Base-by-base conservation (phyloP, 2,329 filamentous ascomycete species). In the Trichoderma citrinoviride region DNA sequence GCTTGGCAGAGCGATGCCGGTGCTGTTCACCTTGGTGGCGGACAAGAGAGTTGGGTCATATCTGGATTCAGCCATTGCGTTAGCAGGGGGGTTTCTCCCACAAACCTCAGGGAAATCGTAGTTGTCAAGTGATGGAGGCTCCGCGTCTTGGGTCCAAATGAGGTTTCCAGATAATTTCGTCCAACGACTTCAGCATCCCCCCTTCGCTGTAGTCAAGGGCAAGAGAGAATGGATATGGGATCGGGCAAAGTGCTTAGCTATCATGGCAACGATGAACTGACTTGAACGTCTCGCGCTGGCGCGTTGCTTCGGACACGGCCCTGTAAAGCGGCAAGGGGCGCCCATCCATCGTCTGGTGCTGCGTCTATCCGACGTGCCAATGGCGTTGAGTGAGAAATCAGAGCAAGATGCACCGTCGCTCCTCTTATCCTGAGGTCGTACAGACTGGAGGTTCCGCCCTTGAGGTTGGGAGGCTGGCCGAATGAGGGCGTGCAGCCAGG, bases 281-380 rank as follows among this genome's bases (percentile, higher is more conserved):
- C 65, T 60, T 66, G 53, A 66, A 66, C n/a, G 65, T 66, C 47
- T 66, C 65, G 54, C 65, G 65, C 47, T 66, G 60, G 44, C 65
- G 52, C 23, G 65, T 64, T 55, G 65, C 62, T 49, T 66, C 65
- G 23, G 65, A 66, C 50, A 66, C 65, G 19, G 29, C 40, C 50
- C 54, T 57, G 25, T 50, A 57, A 49, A 47, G 61, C 54, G 49
- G 65, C 47, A 63, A 12, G 23, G 55, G 65, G 41, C 65, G 65
- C 27, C 64, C 60, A 54, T 65, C 64, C 46, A 53, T 54, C 19
- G 57, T 53, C 19, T 54, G 40, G 12, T 15, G 25, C 23, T 62
- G 58, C 58, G 15, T 47, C 44, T 54, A 62, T 62, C 37, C 40
- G 58, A 54, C 25, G 49, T 43, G 49, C 25, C 49, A 44, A 44